phyloP scores from a whole-genome alignment of 768 basidiomycete species.

The Wakefieldia striispora region DNA sequence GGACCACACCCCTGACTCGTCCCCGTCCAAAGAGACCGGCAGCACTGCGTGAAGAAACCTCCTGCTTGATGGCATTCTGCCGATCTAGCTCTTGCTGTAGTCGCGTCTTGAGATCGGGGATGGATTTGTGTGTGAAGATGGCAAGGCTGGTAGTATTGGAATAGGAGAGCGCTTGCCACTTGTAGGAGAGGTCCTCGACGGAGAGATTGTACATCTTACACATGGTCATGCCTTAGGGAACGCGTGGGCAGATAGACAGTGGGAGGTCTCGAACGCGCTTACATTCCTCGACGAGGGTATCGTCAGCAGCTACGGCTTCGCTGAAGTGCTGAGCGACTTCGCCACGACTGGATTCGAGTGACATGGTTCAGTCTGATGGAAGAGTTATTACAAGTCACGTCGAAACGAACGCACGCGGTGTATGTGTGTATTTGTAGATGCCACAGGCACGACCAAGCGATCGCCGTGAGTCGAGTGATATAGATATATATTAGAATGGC shows the following conservation, averaged over 20 bases:
- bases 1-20: conserved; percentile 5
- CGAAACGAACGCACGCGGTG: not conserved
- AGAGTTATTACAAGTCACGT: not conserved
- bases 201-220: conserved; percentile 60
- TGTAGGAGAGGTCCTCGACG: conserved; percentile 56
- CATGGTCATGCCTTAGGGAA: conserved; percentile 51
- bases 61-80: conserved; percentile 32
- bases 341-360: conserved; percentile 15
- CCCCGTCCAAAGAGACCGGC: conserved; percentile 10
- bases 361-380: conserved; percentile 15
- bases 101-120: conserved; percentile 41
- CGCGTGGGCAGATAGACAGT: conserved; percentile 9
- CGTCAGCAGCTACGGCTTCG: conserved; percentile 35
- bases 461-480: not conserved
- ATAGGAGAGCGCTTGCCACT: conserved; percentile 59
- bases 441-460: conserved; percentile 20
- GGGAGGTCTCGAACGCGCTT: conserved; percentile 13
- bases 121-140: conserved; percentile 47
- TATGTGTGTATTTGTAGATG: conserved; percentile 4
- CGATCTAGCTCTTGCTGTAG: conserved; percentile 42
- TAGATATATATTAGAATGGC: conserved; percentile 18
- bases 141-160: conserved; percentile 33
- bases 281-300: conserved; percentile 55
- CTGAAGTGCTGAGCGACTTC: conserved; percentile 28
- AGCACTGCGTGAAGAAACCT: conserved; percentile 25